phyloP scores from a whole-genome alignment of 2,329 filamentous ascomycete genomes.

The Hymenotorrendiella dingleyae region DNA sequence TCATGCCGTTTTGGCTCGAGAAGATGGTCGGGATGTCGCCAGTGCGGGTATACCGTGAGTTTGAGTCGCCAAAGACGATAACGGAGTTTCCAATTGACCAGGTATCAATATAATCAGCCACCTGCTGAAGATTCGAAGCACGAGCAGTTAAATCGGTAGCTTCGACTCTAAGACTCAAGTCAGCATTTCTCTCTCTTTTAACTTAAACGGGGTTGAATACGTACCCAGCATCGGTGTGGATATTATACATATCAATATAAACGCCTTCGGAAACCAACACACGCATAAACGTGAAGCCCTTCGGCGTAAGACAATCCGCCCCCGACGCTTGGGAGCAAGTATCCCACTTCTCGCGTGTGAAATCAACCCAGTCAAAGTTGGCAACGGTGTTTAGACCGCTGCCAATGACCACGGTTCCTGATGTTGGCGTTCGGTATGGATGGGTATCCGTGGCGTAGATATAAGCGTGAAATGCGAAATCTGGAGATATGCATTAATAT shows the following conservation, averaged over 20 bases:
- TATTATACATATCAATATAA: conserved; percentile 59
- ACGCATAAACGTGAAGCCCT: conserved; percentile 65
- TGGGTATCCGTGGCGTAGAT: conserved; percentile 57
- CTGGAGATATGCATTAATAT: conserved; percentile 28
- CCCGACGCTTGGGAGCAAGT: conserved; percentile 50
- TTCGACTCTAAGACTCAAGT: conserved; percentile 35
- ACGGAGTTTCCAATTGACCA: conserved; percentile 56
- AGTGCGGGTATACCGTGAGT: conserved; percentile 55
- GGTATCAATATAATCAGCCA: conserved; percentile 49
- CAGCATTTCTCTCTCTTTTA: too few species aligned
- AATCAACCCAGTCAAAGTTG: conserved; percentile 50
- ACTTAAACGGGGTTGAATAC: too few species aligned
- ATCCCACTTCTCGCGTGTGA: conserved; percentile 53
- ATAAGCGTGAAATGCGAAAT: conserved; percentile 62
- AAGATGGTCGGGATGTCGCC: conserved; percentile 48
- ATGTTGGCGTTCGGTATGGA: conserved; percentile 55
- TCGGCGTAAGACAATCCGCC: conserved; percentile 60
- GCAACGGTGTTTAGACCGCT: conserved; percentile 59
- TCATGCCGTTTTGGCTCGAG: conserved; percentile 44
- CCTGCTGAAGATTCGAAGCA: conserved; percentile 53
- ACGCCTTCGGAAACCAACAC: conserved; percentile 44
- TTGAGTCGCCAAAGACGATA: conserved; percentile 59
- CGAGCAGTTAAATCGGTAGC: conserved; percentile 48
- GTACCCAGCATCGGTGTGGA: conserved; percentile 59
- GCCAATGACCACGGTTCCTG: conserved; percentile 58